Conservation (phyloP, 306 rosid species). For the Morella rubra region DNA sequence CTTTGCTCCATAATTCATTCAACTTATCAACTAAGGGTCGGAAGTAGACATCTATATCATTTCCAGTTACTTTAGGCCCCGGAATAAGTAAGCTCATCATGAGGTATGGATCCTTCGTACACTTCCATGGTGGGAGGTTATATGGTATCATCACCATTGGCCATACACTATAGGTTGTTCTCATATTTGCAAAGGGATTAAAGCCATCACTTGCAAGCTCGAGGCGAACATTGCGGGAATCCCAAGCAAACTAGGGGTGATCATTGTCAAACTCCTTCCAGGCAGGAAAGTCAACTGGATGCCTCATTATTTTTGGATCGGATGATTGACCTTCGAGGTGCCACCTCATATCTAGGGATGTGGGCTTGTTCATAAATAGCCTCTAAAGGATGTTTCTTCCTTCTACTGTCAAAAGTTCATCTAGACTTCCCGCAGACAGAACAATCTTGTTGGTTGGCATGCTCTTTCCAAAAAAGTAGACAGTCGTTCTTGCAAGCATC, state of each 20-base stretch:
- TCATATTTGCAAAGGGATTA: not conserved
- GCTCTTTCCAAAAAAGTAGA: too few relatives aligned
- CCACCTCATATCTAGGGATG: too few relatives aligned
- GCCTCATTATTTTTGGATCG: too few relatives aligned
- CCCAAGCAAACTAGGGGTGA: not conserved
- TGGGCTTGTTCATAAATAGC: too few relatives aligned
- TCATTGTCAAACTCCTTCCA: not conserved
- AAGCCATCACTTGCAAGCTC: not conserved
- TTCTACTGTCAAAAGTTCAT: too few relatives aligned
- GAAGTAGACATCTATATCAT: conserved; percentile 3
- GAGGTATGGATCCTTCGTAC: conserved; percentile 14
- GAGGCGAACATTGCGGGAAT: not conserved
- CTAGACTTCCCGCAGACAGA: too few relatives aligned
- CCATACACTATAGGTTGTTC: not conserved
- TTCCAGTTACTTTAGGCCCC: not conserved
- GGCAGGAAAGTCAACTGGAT: not conserved
- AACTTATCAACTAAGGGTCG: conserved; percentile 2
- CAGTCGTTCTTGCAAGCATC: too few relatives aligned
- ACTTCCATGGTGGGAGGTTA: conserved; percentile 15
- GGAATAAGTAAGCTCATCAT: conserved; percentile 5
- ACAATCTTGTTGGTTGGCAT: too few relatives aligned
- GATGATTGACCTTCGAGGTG: too few relatives aligned
- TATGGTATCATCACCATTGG: not conserved
- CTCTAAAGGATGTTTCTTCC: too few relatives aligned
- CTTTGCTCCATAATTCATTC: not conserved